These are phyloP conservation scores for Skeletonema potamos DNA, from an alignment of 108 stramenopile species.

Conservation along the genomic window DNA sequence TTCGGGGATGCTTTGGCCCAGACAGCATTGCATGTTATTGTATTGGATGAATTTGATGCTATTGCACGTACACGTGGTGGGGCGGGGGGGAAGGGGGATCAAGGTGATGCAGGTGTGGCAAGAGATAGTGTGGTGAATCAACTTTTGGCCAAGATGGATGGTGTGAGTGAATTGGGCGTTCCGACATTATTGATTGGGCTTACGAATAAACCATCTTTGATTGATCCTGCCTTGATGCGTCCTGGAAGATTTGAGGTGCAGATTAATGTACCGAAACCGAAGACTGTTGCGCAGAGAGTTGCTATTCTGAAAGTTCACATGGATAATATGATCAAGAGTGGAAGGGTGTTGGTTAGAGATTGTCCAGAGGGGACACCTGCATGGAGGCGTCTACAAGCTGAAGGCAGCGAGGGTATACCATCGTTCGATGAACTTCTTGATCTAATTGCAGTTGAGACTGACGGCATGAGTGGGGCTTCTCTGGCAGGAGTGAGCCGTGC, in stretches of 20 bases:
- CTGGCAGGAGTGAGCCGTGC: slow-evolving; percentile 79
- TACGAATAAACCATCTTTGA: slow-evolving; percentile 91
- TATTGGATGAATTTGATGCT: slow-evolving; percentile 96
- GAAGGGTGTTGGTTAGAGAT: slow-evolving; percentile 71
- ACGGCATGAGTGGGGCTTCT: slow-evolving; percentile 81
- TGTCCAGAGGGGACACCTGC: slow-evolving; percentile 65
- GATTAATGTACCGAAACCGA: slow-evolving; percentile 82
- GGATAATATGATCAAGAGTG: slow-evolving; percentile 67
- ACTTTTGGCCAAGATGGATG: slow-evolving; percentile 94
- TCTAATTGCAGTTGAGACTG: slow-evolving; percentile 60
- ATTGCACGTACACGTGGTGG: slow-evolving; percentile 84
- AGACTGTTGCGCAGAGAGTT: slow-evolving; percentile 64
- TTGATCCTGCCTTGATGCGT: slow-evolving; percentile 81
- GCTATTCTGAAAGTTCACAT: slow-evolving; percentile 83
- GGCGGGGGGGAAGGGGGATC: slow-evolving; percentile 65
- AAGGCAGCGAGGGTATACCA: slow-evolving; percentile 19
- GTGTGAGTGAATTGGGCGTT: slow-evolving; percentile 81
- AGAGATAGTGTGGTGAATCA: slow-evolving; percentile 72
- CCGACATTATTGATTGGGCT: slow-evolving; percentile 91
- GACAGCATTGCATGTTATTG: slow-evolving; percentile 70
- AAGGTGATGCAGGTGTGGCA: slow-evolving; percentile 93
- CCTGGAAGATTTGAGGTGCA: slow-evolving; percentile 89
- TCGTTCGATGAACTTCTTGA: slow-evolving; percentile 63
- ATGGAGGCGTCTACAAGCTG: slow-evolving; percentile 3
- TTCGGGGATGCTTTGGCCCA: slow-evolving; percentile 57